Base-by-base conservation (phyloP, 345 rosid species). In the sweet orange (Citrus sinensis) region DNA sequence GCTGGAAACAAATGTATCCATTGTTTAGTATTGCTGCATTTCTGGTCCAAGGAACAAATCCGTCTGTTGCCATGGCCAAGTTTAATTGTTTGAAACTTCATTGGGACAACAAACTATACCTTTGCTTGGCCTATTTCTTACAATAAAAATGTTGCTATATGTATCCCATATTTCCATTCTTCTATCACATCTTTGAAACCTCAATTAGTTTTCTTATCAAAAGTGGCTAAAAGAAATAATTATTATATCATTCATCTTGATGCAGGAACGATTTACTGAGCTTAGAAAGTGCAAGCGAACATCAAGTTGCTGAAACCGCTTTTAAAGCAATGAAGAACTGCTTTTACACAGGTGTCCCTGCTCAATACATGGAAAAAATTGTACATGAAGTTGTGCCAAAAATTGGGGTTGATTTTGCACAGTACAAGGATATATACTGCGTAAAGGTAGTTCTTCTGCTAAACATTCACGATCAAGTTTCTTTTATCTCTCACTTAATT, bases 331-430 rank as follows among this genome's bases (percentile, higher is more conserved):
- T 82, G 81, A 67, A 7, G 19, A 82, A 17, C 42, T 14, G 56
- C n/a, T 78, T 82, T 65, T 6, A 74, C 54, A 61, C 62, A 6
- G 19, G 40, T 62, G 20, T 56, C 75, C 71, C 76, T 27, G 25
- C 34, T n/a, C 27, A 69, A 46, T 73, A 67, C 62, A 19, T 77
- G 81, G 81, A 77, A 16, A 67, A 81, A 14, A 66, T 73, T 61
- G 17, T 62, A 20, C 54, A 22, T 51, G 61, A 5, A 49, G 30
- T 13, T 56, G 70, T 70, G 37, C 63, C 77, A 27, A 62, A 35
- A 37, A 72, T 73, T 35, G 78, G 76, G 35, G 37, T 61, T 17
- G 29, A 62, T 25, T 69, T 77, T 46, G 73, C 9, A 67, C 64
- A 35, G 40, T n/a, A 77, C 19, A 69, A 62, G 65, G 59, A 60